A percentile compares a stretch with the other conserved stretches of the same genome.
Conservation (phyloP, 495 filamentous ascomycete species). For the Trichoderma orchidacearum region DNA sequence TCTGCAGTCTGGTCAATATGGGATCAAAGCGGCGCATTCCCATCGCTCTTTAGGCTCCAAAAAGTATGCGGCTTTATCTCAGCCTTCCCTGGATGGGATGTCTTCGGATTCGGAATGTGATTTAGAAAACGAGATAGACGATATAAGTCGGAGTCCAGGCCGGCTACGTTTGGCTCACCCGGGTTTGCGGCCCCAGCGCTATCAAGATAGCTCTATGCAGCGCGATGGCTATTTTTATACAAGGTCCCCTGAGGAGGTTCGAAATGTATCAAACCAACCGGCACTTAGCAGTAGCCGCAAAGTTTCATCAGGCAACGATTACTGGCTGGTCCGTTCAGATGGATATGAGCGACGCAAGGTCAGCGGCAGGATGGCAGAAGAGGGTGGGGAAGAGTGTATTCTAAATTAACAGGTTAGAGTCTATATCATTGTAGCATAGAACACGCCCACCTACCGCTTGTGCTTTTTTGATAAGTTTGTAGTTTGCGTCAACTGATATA, state of each 20-base stretch:
- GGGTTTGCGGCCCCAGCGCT: constrained; percentile 18
- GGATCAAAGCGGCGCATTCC: background rate
- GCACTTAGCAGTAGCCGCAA: constrained; percentile 25
- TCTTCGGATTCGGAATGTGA: constrained; percentile 23
- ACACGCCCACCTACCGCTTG: too few species aligned
- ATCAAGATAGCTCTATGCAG: constrained; percentile 33
- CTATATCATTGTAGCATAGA: too few species aligned
- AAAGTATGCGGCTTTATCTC: constrained; percentile 29
- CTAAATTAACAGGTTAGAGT: too few species aligned
- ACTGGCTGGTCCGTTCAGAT: constrained; percentile 17
- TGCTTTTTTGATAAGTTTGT: too few species aligned
- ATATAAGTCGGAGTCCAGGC: background rate
- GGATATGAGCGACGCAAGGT: constrained; percentile 43
- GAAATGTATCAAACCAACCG: constrained; percentile 31
- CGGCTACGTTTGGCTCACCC: constrained; percentile 3
- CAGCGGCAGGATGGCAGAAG: constrained; percentile 76
- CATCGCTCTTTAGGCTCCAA: constrained; percentile 9
- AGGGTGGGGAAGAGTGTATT: constrained; percentile 55
- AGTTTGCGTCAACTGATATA: too few species aligned
- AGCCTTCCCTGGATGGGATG: constrained; percentile 19
- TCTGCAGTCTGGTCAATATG: background rate
- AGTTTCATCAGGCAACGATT: constrained; percentile 46
- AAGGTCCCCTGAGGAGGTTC: constrained; percentile 36
- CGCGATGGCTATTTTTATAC: constrained; percentile 36
- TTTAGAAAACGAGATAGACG: constrained; percentile 2